Base-by-base conservation (phyloP, 2,329 filamentous ascomycete genomes). In the Cytospora leucostoma region DNA sequence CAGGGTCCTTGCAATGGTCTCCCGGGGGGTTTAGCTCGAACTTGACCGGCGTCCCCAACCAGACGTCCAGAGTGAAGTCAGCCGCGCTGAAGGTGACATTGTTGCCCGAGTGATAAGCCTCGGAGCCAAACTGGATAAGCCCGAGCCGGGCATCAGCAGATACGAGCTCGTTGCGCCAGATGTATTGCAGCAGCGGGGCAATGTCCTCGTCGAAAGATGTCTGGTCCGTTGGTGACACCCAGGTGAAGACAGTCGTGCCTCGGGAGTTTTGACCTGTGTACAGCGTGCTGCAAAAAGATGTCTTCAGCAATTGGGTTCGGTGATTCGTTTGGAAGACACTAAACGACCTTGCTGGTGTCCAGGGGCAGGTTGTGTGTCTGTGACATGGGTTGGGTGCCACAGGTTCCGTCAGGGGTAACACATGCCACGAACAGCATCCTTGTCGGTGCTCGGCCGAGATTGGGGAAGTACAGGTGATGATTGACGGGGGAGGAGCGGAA, bases 41-140 rank as follows among this genome's bases (percentile, higher is more conserved):
- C n/a, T 51, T 53, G 34, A 62, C 56, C 40, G 64, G 64, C 13
- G 21, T 38, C 4, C 64, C 70, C 27, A 64, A 56, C 57, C 66
- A 56, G 19, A 74, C 63, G 2, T 68, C 53, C 65, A 73, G 68
- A 19, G 53, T 62, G 38, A 72, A 74, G 55, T 67, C 66, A 4
- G 68, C 63, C 1, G 71, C 71, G 33, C 70, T 70, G 63, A 74
- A 74, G 11, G 73, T 74, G 56, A 74, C 69, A 51, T 73, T 73
- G 37, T 62, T 67, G 0, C 52, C 58, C 3, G 73, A 70, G 37
- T 70, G 67, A 63, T 69, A 74, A 5, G 71, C 68, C 60, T 74
- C 73, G 47, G 70, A 70, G 17, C 73, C 73, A 60, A 74, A 74
- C 53, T 70, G 68, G n/a, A 74, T 67, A 8, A 73, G 64, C 12